Conservation (phyloP, 2,329 filamentous ascomycete genomes). For the Knufia fluminis region DNA sequence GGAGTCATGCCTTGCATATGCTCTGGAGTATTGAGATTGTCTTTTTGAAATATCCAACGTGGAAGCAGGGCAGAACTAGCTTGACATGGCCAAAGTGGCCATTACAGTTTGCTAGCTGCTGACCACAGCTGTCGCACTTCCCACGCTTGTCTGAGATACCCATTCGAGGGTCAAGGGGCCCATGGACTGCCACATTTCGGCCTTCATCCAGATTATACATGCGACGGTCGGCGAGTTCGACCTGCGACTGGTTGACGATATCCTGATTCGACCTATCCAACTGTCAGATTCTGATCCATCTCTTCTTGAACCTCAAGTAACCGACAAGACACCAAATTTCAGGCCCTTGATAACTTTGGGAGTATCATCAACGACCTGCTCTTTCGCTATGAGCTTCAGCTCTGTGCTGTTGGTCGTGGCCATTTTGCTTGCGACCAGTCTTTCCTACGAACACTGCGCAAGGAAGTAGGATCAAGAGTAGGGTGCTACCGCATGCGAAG, state of each 20-base stretch:
- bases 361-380: slow-evolving; percentile 78
- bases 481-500: not conserved
- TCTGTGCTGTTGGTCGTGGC: slow-evolving; percentile 2
- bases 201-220: slow-evolving; percentile 83
- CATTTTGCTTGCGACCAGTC: slow-evolving; percentile 12
- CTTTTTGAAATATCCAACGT: slow-evolving; percentile 91
- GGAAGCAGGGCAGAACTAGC: slow-evolving; percentile 83
- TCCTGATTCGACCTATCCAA: slow-evolving; percentile 63
- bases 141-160: slow-evolving; percentile 79
- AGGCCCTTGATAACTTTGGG: slow-evolving; percentile 89
- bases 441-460: not conserved
- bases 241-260: slow-evolving; percentile 87
- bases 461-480: no score
- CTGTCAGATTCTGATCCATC: slow-evolving; percentile 33
- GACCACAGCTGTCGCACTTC: slow-evolving; percentile 72
- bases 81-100: slow-evolving; percentile 94
- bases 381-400: slow-evolving; percentile 43
- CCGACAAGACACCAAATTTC: slow-evolving; percentile 71
- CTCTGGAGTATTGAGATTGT: slow-evolving; percentile 86
- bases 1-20: slow-evolving; percentile 63
- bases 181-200: slow-evolving; percentile 67
- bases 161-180: slow-evolving; percentile 78
- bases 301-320: slow-evolving; percentile 6
- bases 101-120: slow-evolving; percentile 73
- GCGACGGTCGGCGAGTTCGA: slow-evolving; percentile 88